Conservation (phyloP, 1,139 yeast species). For the Lodderomyces margitis region DNA sequence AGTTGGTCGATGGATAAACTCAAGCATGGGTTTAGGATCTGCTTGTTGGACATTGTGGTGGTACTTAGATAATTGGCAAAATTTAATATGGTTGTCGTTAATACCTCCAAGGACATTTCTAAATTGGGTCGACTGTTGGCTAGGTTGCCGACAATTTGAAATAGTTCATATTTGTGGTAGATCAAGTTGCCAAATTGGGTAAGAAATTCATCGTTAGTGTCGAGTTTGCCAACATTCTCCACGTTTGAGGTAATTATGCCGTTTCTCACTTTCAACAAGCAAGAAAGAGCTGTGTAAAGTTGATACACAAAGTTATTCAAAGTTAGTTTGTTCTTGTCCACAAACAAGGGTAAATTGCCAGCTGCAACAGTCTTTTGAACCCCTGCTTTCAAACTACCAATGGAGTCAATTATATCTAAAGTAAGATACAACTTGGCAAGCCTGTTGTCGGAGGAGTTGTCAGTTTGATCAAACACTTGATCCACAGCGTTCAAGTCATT, state of each 20-base stretch:
- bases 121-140: slow-evolving; percentile 16
- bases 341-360: not conserved
- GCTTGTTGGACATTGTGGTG: slow-evolving; percentile 3
- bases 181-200: slow-evolving; percentile 12
- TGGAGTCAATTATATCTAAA: slow-evolving; percentile 50
- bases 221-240: not conserved
- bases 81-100: slow-evolving; percentile 37
- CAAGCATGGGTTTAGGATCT: slow-evolving; percentile 31
- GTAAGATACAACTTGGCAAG: slow-evolving; percentile 52
- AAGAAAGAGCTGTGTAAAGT: not conserved
- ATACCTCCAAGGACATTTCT: slow-evolving; percentile 28
- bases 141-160: slow-evolving; percentile 19
- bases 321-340: not conserved
- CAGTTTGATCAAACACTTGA: slow-evolving; percentile 23
- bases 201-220: not conserved
- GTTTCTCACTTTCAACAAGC: slow-evolving; percentile 4
- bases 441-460: slow-evolving; percentile 24
- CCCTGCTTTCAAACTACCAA: slow-evolving; percentile 2
- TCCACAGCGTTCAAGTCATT: slow-evolving; percentile 57
- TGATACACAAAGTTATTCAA: not conserved
- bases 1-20: slow-evolving; percentile 36
- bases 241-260: not conserved
- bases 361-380: not conserved
- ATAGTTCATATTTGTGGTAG: slow-evolving; percentile 21
- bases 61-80: slow-evolving; percentile 27